Evolutionary conservation across 768 basidiomycete genomes (phyloP).

Genomic region (Paxillus involutus): DNA sequence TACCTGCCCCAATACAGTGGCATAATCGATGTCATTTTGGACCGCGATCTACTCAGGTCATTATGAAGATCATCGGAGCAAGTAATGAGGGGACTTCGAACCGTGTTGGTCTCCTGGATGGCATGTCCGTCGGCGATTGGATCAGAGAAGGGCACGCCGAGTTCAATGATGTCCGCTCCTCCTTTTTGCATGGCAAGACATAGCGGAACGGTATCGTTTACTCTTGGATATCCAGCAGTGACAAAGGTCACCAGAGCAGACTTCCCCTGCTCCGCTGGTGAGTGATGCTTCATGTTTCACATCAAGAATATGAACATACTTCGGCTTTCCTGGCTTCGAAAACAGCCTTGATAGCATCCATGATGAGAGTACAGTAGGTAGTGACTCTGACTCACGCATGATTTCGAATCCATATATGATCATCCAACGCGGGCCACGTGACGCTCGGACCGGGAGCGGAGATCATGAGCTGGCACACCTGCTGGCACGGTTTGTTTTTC

Average conservation of each 20-base stretch:
- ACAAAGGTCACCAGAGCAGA: conserved; percentile 84
- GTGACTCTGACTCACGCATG: no score
- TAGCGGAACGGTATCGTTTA: conserved; percentile 79
- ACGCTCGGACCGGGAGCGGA: background rate
- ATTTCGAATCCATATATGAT: no score
- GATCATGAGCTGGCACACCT: no score
- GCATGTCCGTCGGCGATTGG: conserved; percentile 94
- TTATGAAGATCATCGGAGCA: background rate
- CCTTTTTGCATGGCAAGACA: conserved; percentile 92
- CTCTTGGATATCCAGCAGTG: conserved; percentile 88
- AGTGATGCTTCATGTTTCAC: background rate
- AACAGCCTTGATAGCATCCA: conserved; percentile 30
- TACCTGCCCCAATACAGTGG: conserved; percentile 70
- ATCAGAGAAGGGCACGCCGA: conserved; percentile 81
- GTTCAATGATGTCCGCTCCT: conserved; percentile 92
- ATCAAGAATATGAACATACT: conserved; percentile 3
- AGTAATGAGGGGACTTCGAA: background rate
- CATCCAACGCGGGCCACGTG: no score
- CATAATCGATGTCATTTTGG: conserved; percentile 76
- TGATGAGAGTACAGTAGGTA: background rate
- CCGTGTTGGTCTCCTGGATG: conserved; percentile 94
- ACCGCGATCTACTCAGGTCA: conserved; percentile 72
- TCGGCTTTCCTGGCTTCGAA: conserved; percentile 25
- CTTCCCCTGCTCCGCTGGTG: conserved; percentile 24
- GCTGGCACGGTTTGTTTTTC: no score